phyloP scores from a whole-genome alignment of 2,329 filamentous ascomycete genomes.

The Diaporthe amygdali region DNA sequence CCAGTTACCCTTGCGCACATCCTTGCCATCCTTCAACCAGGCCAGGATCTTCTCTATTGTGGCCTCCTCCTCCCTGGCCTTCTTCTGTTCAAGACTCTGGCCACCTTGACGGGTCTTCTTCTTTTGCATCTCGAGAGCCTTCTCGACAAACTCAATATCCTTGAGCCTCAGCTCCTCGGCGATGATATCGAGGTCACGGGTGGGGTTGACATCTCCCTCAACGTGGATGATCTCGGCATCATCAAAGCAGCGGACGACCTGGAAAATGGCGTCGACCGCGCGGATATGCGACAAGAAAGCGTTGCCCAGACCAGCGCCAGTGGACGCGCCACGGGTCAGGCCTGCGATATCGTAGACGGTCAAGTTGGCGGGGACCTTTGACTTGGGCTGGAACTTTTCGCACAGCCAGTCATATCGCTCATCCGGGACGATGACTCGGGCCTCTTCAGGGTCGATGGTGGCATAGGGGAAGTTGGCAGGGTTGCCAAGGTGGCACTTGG shows the following conservation, averaged over 20 bases:
- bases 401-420: slow-evolving; percentile 95
- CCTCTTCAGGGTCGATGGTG: slow-evolving; percentile 98
- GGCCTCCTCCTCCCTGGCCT: slow-evolving; percentile 91
- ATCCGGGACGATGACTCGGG: slow-evolving; percentile 95
- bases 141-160: slow-evolving; percentile 98
- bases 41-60: slow-evolving; percentile 89
- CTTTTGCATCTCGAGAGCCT: slow-evolving; percentile 87
- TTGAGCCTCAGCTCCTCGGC: slow-evolving; percentile 95
- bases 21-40: slow-evolving; percentile 85
- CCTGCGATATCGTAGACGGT: slow-evolving; percentile 99
- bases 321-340: slow-evolving; percentile 93
- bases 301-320: slow-evolving; percentile 96
- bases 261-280: slow-evolving; percentile 97
- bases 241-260: slow-evolving; percentile 96
- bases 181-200: slow-evolving; percentile 94
- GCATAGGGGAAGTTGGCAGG: slow-evolving; percentile 99
- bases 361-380: slow-evolving; percentile 92
- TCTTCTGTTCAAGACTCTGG: slow-evolving; percentile 97
- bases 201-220: slow-evolving; percentile 96
- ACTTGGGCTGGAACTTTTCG: slow-evolving; percentile 98
- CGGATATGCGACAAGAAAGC: slow-evolving; percentile 98
- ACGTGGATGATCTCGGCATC: slow-evolving; percentile 99
- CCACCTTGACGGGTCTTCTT: slow-evolving; percentile 96
- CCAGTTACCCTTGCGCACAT: slow-evolving; percentile 92
- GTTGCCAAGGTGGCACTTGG: slow-evolving; percentile 96